phyloP scores from a whole-genome alignment of 306 rosid genomes.

The Castanea mollissima region DNA sequence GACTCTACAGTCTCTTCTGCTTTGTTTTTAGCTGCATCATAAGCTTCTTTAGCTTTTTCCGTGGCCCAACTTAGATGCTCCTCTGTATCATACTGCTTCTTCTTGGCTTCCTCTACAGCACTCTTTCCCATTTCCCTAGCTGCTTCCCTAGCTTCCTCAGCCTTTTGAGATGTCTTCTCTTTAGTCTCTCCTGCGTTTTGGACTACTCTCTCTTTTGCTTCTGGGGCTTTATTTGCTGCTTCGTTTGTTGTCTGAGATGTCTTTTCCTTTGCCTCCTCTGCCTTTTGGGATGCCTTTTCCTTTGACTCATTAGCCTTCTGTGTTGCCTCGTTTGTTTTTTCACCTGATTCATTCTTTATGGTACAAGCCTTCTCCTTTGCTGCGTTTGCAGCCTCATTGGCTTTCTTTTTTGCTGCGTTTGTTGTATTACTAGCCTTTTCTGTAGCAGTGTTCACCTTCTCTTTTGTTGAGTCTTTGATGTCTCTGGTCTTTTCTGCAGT shows the following conservation, averaged over 20 bases:
- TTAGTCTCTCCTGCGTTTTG: background rate
- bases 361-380: constrained; percentile 29
- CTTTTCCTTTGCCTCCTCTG: constrained; percentile 10
- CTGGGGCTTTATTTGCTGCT: constrained; percentile 7
- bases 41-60: constrained; percentile 1
- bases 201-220: background rate
- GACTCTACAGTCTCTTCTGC: constrained; percentile 23
- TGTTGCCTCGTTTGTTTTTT: background rate
- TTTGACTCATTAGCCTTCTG: constrained; percentile 8
- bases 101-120: background rate
- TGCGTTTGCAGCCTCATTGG: constrained; percentile 14
- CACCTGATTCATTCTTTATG: background rate
- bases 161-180: constrained; percentile 3
- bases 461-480: constrained; percentile 18
- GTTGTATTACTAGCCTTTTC: background rate
- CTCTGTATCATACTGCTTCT: constrained; percentile 12
- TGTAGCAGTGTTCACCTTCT: constrained; percentile 3
- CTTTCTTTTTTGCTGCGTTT: constrained; percentile 38
- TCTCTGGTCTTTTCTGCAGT: constrained; percentile 43
- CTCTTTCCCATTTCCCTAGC: constrained; percentile 6
- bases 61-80: constrained; percentile 15
- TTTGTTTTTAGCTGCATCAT: constrained; percentile 3
- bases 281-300: background rate
- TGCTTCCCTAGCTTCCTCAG: constrained; percentile 7
- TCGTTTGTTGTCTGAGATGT: background rate